Conservation (phyloP, 805 yeast species). For the Starmerella ratchasimensis region DNA sequence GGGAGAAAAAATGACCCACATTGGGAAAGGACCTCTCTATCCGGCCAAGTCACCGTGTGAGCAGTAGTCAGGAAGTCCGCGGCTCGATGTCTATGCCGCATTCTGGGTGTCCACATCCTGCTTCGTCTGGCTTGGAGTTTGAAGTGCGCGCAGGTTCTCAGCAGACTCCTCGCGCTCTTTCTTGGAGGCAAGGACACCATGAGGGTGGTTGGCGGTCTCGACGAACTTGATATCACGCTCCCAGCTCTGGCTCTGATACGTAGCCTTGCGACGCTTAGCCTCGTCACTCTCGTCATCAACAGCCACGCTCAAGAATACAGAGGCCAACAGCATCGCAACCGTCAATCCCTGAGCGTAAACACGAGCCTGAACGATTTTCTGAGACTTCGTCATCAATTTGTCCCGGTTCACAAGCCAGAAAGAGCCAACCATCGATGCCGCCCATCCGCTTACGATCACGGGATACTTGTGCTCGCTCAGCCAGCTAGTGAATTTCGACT, state of each 20-base stretch:
- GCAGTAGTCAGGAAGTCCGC: too few relatives aligned
- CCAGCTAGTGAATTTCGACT: slow-evolving; percentile 2
- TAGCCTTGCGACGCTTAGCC: slow-evolving; percentile 6
- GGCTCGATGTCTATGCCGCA: too few relatives aligned
- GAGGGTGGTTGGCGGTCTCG: slow-evolving; percentile 16
- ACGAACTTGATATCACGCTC: slow-evolving; percentile 19
- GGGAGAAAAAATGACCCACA: too few relatives aligned
- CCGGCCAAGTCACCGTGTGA: too few relatives aligned
- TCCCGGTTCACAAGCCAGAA: slow-evolving; percentile 66
- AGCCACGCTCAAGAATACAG: slow-evolving; percentile 19
- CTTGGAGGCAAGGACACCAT: neutral
- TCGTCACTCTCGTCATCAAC: slow-evolving; percentile 1
- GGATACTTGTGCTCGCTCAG: slow-evolving; percentile 19
- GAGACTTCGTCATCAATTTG: slow-evolving; percentile 57
- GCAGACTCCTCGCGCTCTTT: neutral
- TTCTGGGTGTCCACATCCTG: too few relatives aligned
- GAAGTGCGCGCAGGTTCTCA: too few relatives aligned
- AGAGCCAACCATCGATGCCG: slow-evolving; percentile 65
- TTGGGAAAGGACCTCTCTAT: too few relatives aligned
- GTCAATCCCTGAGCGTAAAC: slow-evolving; percentile 83
- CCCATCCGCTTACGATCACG: slow-evolving; percentile 65
- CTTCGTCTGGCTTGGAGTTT: too few relatives aligned
- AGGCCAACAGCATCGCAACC: slow-evolving; percentile 50
- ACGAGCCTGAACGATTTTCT: slow-evolving; percentile 79
- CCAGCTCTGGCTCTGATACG: slow-evolving; percentile 15